phyloP scores from a whole-genome alignment of 2,329 filamentous ascomycete species.

The Stemphylium lycopersici region DNA sequence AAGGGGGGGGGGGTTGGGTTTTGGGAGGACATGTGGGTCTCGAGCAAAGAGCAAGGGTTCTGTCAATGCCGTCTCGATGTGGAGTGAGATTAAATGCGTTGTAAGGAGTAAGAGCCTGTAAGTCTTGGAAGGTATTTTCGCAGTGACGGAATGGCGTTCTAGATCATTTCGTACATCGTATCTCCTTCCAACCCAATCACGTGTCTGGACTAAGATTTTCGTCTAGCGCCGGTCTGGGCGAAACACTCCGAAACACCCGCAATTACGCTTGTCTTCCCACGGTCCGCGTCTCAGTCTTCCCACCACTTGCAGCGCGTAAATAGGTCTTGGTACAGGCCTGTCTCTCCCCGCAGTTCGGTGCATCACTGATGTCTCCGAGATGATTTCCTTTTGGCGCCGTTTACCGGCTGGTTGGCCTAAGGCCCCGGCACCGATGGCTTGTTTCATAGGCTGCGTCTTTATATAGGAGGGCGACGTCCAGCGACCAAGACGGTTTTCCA shows the following conservation, averaged over 20 bases:
- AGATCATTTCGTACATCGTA: not conserved
- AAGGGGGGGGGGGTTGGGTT: constrained; percentile 54
- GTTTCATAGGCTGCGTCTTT: constrained; percentile 27
- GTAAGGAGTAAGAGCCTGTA: not conserved
- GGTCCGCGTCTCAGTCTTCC: constrained; percentile 18
- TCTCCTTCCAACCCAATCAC: constrained; percentile 1
- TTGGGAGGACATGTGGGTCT: constrained; percentile 51
- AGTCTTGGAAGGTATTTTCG: not conserved
- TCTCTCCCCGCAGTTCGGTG: constrained; percentile 21
- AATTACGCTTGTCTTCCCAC: constrained; percentile 27
- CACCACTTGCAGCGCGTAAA: constrained; percentile 23
- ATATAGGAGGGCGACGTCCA: constrained; percentile 24
- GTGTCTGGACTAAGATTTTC: constrained; percentile 20
- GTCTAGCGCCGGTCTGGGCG: constrained; percentile 27
- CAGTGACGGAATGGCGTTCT: not conserved
- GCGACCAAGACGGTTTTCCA: constrained; percentile 13
- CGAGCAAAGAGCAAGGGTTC: constrained; percentile 14
- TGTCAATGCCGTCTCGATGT: not conserved
- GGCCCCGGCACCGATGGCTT: constrained; percentile 26
- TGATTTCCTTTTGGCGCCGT: constrained; percentile 19
- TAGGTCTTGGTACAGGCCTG: constrained; percentile 15
- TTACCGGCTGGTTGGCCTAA: constrained; percentile 18
- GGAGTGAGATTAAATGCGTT: not conserved
- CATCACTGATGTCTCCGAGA: constrained; percentile 23
- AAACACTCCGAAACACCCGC: constrained; percentile 35